These are phyloP conservation scores for Salix dunnii DNA, from an alignment of 345 rosid species.

Conservation along the genomic window DNA sequence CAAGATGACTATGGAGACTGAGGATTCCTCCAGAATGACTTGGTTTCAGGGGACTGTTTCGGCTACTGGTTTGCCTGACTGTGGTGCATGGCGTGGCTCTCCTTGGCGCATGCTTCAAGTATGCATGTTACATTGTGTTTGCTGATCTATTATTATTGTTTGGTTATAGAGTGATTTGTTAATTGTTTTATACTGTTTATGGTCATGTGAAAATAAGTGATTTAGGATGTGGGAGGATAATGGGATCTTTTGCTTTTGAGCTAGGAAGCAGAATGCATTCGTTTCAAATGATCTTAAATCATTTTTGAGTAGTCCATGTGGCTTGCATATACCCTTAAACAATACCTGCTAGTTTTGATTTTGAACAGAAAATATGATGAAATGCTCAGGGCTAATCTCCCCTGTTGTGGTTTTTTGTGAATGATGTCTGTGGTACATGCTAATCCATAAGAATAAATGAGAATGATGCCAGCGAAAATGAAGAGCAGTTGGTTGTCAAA, in stretches of 20 bases:
- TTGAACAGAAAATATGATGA: neutral
- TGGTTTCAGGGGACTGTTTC: slow-evolving; percentile 73
- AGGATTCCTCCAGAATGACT: slow-evolving; percentile 66
- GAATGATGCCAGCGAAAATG: neutral
- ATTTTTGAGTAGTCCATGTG: neutral
- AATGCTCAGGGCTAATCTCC: neutral
- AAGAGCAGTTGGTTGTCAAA: neutral
- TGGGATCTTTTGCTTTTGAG: neutral
- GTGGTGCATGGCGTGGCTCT: slow-evolving; percentile 67
- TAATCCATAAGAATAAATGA: neutral
- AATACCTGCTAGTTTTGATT: neutral
- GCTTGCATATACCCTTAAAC: neutral
- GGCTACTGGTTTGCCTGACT: slow-evolving; percentile 35
- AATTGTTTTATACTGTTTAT: neutral
- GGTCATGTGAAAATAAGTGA: neutral
- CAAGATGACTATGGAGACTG: slow-evolving; percentile 76
- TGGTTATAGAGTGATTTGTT: neutral
- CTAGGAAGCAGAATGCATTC: neutral
- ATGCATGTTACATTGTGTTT: neutral
- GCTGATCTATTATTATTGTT: neutral
- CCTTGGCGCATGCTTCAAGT: slow-evolving; percentile 95
- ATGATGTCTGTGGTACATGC: neutral
- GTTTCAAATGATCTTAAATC: neutral
- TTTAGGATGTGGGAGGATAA: neutral
- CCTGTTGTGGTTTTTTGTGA: neutral